These are phyloP conservation scores for Mrakia gelida DNA, from an alignment of 768 basidiomycete species.

Conservation along the genomic window DNA sequence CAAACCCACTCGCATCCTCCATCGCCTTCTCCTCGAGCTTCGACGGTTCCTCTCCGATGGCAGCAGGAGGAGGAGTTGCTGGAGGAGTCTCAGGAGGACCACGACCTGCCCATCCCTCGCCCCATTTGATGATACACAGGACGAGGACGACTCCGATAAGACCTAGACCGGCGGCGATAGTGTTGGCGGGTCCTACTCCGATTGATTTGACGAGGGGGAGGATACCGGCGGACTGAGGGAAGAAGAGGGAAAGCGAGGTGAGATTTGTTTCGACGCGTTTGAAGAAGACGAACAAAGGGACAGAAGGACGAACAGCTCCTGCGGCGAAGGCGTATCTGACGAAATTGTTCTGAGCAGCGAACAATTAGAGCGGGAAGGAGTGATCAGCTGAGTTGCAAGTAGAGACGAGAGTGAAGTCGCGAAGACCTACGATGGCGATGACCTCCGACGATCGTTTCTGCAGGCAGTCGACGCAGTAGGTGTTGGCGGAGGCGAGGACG, in stretches of 20 bases:
- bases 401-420: background rate
- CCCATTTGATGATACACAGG: slow-evolving; percentile 13
- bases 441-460: slow-evolving; percentile 32
- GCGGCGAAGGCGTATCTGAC: slow-evolving; percentile 44
- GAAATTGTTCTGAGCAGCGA: slow-evolving; percentile 45
- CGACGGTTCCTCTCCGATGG: background rate
- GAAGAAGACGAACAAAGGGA: background rate
- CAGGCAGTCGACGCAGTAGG: slow-evolving; percentile 39
- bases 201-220: slow-evolving; percentile 44
- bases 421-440: slow-evolving; percentile 36
- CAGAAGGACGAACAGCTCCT: slow-evolving; percentile 22
- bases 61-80: background rate
- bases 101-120: slow-evolving; percentile 23
- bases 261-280: background rate
- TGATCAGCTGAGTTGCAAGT: no score
- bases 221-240: slow-evolving; percentile 39
- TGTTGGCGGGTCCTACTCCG: slow-evolving; percentile 45
- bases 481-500: slow-evolving; percentile 40
- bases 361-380: background rate
- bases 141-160: slow-evolving; percentile 20
- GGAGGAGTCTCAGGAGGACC: background rate
- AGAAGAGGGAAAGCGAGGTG: no score
- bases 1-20: background rate
- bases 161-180: slow-evolving; percentile 36
- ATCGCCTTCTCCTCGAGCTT: background rate